Conservation (phyloP, 2,329 filamentous ascomycete genomes). For the Cercospora sp. region DNA sequence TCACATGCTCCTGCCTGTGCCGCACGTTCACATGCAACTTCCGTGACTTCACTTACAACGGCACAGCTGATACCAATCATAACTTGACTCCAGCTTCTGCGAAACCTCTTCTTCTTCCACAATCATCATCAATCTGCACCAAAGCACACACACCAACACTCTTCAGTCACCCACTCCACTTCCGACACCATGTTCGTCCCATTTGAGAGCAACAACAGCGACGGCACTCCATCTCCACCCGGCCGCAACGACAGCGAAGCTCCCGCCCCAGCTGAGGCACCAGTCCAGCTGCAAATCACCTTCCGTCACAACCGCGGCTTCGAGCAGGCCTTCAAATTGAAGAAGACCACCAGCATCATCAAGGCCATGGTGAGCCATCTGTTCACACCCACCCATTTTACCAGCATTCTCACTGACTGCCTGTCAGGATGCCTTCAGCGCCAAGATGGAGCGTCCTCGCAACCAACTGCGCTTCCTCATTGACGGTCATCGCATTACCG, state of each 20-base stretch:
- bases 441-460: constrained; percentile 17
- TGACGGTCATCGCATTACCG: constrained; percentile 28
- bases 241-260: too few relatives aligned
- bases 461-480: constrained; percentile 28
- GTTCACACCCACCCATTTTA: not conserved
- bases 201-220: not conserved
- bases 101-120: not conserved
- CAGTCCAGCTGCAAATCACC: constrained; percentile 17
- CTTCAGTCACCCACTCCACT: not conserved
- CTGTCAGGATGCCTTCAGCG: constrained; percentile 20
- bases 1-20: not conserved
- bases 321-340: constrained; percentile 30
- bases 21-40: not conserved
- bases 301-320: constrained; percentile 26
- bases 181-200: not conserved
- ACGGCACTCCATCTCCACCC: not conserved
- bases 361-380: constrained; percentile 29
- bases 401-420: not conserved
- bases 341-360: constrained; percentile 26
- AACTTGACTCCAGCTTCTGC: not conserved
- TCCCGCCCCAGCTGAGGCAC: not conserved
- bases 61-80: not conserved
- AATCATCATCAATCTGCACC: not conserved
- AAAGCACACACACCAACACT: not conserved
- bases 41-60: not conserved